Conservation (phyloP, 441 rosid genomes). For the Breynia disticha region DNA sequence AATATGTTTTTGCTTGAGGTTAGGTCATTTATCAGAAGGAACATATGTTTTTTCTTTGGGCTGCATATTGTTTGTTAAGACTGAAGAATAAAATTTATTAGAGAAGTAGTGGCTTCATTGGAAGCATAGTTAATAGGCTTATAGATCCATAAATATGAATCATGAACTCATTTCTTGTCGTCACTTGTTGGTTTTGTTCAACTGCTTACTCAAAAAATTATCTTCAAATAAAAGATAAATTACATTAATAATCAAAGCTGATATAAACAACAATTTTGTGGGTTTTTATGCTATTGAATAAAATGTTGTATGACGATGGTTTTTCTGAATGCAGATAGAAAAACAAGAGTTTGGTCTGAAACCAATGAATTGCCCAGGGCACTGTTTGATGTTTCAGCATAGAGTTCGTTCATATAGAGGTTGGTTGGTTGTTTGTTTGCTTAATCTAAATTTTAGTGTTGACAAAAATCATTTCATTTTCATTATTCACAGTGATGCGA, state of each 20-base stretch:
- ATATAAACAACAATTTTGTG: constrained; percentile 1
- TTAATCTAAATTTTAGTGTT: neutral
- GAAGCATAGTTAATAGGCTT: neutral
- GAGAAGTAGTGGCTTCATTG: neutral
- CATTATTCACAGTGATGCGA: neutral
- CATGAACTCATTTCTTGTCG: neutral
- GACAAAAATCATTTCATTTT: neutral
- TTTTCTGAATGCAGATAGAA: constrained; percentile 50
- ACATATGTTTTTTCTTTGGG: neutral
- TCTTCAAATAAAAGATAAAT: neutral
- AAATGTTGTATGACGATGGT: constrained; percentile 4
- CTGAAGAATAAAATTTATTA: neutral
- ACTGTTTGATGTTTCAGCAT: constrained; percentile 91
- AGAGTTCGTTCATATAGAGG: constrained; percentile 95
- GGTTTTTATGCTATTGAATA: neutral
- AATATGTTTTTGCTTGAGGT: constrained; percentile 96
- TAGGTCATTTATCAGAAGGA: constrained; percentile 15
- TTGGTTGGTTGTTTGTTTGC: too few species aligned
- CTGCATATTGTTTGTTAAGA: neutral
- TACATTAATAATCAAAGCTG: neutral
- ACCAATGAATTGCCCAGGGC: constrained; percentile 99
- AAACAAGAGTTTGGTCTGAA: constrained; percentile 94
- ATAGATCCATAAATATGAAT: neutral
- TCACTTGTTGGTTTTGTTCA: neutral
- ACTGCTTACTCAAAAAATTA: too few species aligned